Conservation (phyloP, 352 stramenopile genomes). For the Pythium insidiosum region DNA sequence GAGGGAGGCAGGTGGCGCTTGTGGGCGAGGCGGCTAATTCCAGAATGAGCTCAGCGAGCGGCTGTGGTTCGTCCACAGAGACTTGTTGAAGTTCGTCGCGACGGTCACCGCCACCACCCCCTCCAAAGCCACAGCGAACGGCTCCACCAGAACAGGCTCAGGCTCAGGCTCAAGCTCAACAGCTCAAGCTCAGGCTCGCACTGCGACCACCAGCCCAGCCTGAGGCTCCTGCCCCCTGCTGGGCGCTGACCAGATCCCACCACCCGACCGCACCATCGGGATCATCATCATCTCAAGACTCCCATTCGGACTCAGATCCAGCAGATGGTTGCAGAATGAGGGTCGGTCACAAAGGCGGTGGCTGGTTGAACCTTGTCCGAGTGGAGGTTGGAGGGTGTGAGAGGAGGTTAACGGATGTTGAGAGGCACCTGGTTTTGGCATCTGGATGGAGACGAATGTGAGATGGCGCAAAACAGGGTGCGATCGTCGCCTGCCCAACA, state of each 20-base stretch:
- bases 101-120: slow-evolving; percentile 4
- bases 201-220: too few relatives aligned
- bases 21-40: slow-evolving; percentile 9
- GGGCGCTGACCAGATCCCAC: too few relatives aligned
- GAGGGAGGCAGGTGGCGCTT: slow-evolving; percentile 2
- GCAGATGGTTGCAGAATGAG: slow-evolving; percentile 8
- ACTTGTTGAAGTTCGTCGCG: slow-evolving; percentile 1
- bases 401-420: slow-evolving; percentile 6
- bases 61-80: neutral
- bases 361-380: slow-evolving; percentile 10
- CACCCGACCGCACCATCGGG: too few relatives aligned
- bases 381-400: slow-evolving; percentile 2
- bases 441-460: slow-evolving; percentile 12
- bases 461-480: slow-evolving; percentile 13
- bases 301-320: too few relatives aligned
- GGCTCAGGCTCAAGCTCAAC: too few relatives aligned
- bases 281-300: too few relatives aligned
- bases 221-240: too few relatives aligned
- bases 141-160: too few relatives aligned
- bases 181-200: too few relatives aligned
- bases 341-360: slow-evolving; percentile 5
- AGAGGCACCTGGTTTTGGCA: slow-evolving; percentile 5
- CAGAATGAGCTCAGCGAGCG: slow-evolving; percentile 8
- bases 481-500: too few relatives aligned
- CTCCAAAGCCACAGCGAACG: too few relatives aligned